phyloP scores from a whole-genome alignment of 768 basidiomycete species.

The Steccherinum ochraceum region DNA sequence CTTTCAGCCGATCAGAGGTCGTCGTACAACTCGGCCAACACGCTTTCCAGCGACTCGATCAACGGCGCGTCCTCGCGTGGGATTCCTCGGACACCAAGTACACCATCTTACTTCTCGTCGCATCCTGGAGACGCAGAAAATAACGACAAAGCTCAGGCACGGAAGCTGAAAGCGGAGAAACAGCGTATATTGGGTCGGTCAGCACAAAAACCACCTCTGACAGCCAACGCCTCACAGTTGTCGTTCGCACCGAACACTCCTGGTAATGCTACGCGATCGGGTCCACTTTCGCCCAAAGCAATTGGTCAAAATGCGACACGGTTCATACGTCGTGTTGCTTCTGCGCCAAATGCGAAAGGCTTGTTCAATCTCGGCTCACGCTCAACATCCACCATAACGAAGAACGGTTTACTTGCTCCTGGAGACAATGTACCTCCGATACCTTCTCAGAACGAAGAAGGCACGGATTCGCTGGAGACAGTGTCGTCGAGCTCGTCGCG shows the following conservation, averaged over 20 bases:
- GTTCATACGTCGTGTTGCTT: conserved; percentile 92
- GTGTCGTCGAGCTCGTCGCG: conserved; percentile 71
- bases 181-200: conserved; percentile 27
- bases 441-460: conserved; percentile 54
- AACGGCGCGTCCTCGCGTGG: conserved; percentile 22
- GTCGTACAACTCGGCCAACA: conserved; percentile 75
- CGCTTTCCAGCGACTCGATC: conserved; percentile 69
- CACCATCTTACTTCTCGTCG: conserved; percentile 18
- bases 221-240: conserved; percentile 43
- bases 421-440: conserved; percentile 52
- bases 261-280: conserved; percentile 32
- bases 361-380: conserved; percentile 65
- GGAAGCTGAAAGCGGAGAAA: conserved; percentile 26
- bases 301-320: conserved; percentile 75
- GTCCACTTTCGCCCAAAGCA: conserved; percentile 58
- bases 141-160: conserved; percentile 13
- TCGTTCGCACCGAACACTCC: conserved; percentile 33
- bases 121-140: conserved; percentile 7
- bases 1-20: conserved; percentile 61
- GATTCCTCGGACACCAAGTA: conserved; percentile 14
- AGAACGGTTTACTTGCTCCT: conserved; percentile 76
- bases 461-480: conserved; percentile 70
- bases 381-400: conserved; percentile 49
- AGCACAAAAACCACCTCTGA: conserved; percentile 32
- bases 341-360: conserved; percentile 93